These are phyloP conservation scores for Sonneratia caseolaris DNA, from an alignment of 345 rosid species.

Conservation along the genomic window DNA sequence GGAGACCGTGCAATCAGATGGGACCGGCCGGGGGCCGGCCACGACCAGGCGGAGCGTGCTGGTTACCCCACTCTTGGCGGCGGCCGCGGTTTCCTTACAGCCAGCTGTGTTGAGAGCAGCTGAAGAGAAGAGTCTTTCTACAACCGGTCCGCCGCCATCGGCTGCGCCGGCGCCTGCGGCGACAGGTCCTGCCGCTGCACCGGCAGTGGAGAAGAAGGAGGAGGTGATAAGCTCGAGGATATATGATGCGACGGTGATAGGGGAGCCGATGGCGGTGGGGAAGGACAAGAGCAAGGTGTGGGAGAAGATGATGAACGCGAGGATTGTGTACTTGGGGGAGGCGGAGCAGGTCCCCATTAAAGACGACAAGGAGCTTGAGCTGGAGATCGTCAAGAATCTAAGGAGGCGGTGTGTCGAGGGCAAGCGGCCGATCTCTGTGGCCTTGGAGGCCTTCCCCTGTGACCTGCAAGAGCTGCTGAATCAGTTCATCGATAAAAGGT, in stretches of 20 bases:
- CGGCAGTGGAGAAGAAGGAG: conserved; percentile 18
- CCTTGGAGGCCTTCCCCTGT: conserved; percentile 69
- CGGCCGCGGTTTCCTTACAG: conserved; percentile 17
- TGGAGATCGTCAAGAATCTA: conserved; percentile 57
- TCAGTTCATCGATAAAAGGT: conserved; percentile 57
- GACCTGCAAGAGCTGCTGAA: conserved; percentile 59
- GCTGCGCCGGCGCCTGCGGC: neutral
- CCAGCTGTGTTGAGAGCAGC: conserved; percentile 11
- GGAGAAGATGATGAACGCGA: conserved; percentile 76
- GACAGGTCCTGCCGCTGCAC: conserved; percentile 10
- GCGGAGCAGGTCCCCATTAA: conserved; percentile 80
- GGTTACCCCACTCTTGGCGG: conserved; percentile 34
- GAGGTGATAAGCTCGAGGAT: conserved; percentile 45
- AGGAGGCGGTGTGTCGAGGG: conserved; percentile 44
- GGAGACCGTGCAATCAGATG: conserved; percentile 1
- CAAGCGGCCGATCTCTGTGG: conserved; percentile 48
- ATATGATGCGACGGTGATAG: conserved; percentile 75
- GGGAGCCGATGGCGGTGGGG: conserved; percentile 87
- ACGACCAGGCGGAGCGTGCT: conserved; percentile 29
- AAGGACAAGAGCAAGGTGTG: conserved; percentile 72
- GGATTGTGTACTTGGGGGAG: conserved; percentile 77
- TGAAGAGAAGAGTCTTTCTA: conserved; percentile 3
- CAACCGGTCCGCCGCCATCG: neutral
- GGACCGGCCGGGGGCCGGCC: conserved; percentile 4
- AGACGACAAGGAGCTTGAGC: conserved; percentile 75